Evolutionary conservation across 2,329 filamentous ascomycete genomes (phyloP).

Genomic region (Zymoseptoria pseudotritici): DNA sequence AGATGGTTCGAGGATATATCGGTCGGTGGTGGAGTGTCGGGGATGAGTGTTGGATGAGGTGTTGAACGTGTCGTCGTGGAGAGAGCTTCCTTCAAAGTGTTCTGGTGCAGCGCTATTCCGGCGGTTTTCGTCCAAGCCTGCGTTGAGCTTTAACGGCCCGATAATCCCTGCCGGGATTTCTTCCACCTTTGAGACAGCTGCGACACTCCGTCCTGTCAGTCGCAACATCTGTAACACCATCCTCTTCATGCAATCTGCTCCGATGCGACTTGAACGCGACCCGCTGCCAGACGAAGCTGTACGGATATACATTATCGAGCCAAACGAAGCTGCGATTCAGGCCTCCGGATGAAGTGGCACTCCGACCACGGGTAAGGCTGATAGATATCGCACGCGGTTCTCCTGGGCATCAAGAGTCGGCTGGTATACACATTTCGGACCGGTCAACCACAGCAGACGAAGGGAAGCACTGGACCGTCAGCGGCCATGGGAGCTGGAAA

Average conservation of each 20-base stretch:
- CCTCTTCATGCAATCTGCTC: not conserved
- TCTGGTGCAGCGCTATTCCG: not conserved
- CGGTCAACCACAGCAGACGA: no score
- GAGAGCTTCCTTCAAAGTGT: not conserved
- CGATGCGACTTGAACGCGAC: not conserved
- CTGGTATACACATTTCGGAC: not conserved
- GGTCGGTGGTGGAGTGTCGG: not conserved
- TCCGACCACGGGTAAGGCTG: not conserved
- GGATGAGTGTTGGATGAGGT: not conserved
- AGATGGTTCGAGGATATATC: not conserved
- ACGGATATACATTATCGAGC: no score
- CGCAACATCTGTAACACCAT: not conserved
- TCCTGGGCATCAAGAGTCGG: not conserved
- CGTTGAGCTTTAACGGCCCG: not conserved
- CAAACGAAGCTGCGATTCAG: no score
- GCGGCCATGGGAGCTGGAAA: no score
- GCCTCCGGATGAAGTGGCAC: not conserved
- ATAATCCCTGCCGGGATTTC: not conserved
- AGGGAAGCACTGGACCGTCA: no score
- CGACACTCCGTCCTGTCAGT: not conserved
- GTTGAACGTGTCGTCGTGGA: not conserved
- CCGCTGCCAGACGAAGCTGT: no score
- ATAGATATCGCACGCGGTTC: not conserved
- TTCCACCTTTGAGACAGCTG: not conserved
- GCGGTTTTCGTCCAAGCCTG: not conserved